These are phyloP conservation scores for Porphyrellus cyaneotinctus DNA, from an alignment of 768 basidiomycete genomes.

Conservation along the genomic window DNA sequence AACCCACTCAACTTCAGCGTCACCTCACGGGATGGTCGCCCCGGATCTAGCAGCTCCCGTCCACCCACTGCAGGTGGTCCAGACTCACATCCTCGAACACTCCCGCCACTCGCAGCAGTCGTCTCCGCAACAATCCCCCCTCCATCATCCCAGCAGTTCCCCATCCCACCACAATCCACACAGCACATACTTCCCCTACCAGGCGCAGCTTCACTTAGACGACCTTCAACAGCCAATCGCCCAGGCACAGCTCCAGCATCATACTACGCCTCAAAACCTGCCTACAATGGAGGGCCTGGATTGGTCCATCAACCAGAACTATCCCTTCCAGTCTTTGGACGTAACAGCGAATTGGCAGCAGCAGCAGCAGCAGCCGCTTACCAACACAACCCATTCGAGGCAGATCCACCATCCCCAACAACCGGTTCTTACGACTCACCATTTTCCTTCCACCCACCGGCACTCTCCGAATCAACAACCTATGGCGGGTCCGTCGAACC, in stretches of 20 bases:
- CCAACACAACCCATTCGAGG: slow-evolving; percentile 27
- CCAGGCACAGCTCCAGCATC: slow-evolving; percentile 71
- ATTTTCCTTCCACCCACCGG: slow-evolving; percentile 75
- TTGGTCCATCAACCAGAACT: slow-evolving; percentile 46
- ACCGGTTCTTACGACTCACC: slow-evolving; percentile 53
- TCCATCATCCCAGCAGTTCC: slow-evolving; percentile 38
- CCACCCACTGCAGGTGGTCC: slow-evolving; percentile 51
- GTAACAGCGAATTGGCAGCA: slow-evolving; percentile 37
- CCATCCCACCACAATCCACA: slow-evolving; percentile 40
- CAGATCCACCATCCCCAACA: slow-evolving; percentile 30
- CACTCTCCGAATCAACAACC: slow-evolving; percentile 37
- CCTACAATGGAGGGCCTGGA: slow-evolving; percentile 50
- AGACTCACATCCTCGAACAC: slow-evolving; percentile 44
- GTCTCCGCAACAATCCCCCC: slow-evolving; percentile 66
- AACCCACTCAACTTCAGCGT: slow-evolving; percentile 44
- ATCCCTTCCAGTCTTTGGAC: slow-evolving; percentile 39
- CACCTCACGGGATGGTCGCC: slow-evolving; percentile 39
- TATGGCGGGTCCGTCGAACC: slow-evolving; percentile 31
- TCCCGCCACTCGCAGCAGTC: slow-evolving; percentile 74
- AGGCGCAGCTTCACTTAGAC: slow-evolving; percentile 47
- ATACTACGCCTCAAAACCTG: slow-evolving; percentile 48
- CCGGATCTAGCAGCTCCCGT: slow-evolving; percentile 47
- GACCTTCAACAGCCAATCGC: slow-evolving; percentile 58
- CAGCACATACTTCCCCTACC: slow-evolving; percentile 56
- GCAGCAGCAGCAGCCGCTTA: slow-evolving; percentile 29